Conservation (phyloP, 2,329 filamentous ascomycete species). For the Pseudogymnoascus sp. region DNA sequence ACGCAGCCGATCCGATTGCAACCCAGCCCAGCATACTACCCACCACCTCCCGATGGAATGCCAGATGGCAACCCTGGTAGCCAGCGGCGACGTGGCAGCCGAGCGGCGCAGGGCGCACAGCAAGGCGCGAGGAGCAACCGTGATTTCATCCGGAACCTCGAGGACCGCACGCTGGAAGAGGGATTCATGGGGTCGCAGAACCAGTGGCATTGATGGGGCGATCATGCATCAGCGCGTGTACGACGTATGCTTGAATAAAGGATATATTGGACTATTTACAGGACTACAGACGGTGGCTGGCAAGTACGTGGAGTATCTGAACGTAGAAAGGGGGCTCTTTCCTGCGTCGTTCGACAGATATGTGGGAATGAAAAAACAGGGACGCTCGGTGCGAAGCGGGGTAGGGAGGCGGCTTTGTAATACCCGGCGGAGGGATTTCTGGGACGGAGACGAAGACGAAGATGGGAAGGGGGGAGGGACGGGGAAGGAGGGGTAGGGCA, state of each 20-base stretch:
- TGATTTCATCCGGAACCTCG: slow-evolving; percentile 89
- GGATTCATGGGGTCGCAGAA: slow-evolving; percentile 64
- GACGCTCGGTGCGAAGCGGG: not conserved
- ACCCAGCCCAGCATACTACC: slow-evolving; percentile 94
- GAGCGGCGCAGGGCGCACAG: slow-evolving; percentile 51
- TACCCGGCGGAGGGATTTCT: not conserved
- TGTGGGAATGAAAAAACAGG: not conserved
- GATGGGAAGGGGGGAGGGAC: not conserved
- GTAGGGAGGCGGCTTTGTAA: slow-evolving; percentile 1
- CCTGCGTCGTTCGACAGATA: not conserved
- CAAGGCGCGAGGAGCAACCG: slow-evolving; percentile 50
- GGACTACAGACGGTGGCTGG: not conserved
- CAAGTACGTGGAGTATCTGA: slow-evolving; percentile 2
- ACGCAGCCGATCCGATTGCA: slow-evolving; percentile 89
- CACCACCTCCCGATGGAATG: slow-evolving; percentile 78
- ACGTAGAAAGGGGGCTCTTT: not conserved
- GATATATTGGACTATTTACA: slow-evolving; percentile 9
- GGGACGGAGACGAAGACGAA: not conserved
- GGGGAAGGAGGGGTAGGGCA: not conserved
- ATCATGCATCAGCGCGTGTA: not conserved
- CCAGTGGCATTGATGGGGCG: slow-evolving; percentile 53
- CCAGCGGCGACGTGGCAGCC: slow-evolving; percentile 66
- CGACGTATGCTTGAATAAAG: slow-evolving; percentile 3
- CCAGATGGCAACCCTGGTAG: slow-evolving; percentile 49
- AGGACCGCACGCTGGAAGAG: slow-evolving; percentile 90